Percentiles rank a stretch among this genome's conserved stretches.
These are phyloP conservation scores for Trichoderma sp. DNA, from an alignment of 2,329 filamentous ascomycete species.

Conservation along the genomic window DNA sequence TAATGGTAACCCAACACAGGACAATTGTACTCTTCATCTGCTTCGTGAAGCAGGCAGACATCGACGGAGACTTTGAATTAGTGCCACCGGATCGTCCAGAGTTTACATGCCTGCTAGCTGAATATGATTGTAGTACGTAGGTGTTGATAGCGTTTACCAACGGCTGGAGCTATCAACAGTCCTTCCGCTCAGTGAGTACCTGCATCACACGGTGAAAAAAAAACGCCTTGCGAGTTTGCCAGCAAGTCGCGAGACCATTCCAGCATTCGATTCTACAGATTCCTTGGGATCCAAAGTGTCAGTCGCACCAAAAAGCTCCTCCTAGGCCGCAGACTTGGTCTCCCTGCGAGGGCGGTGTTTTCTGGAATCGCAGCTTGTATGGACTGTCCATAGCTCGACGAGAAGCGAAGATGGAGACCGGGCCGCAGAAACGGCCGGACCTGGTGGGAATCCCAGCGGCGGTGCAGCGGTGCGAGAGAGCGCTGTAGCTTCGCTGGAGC, in stretches of 20 bases:
- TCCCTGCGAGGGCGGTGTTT: conserved; percentile 14
- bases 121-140: not conserved
- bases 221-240: conserved; percentile 14
- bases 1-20: not conserved
- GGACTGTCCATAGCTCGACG: not conserved
- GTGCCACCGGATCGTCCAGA: not conserved
- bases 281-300: not conserved
- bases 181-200: not conserved
- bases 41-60: not conserved
- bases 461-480: conserved; percentile 3
- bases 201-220: not conserved
- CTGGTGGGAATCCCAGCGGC: conserved; percentile 7
- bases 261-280: not conserved
- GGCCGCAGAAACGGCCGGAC: conserved; percentile 22
- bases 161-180: not conserved
- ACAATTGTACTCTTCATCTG: not conserved
- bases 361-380: not conserved
- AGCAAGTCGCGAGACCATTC: not conserved
- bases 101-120: not conserved
- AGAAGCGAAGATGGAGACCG: conserved; percentile 2
- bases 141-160: not conserved
- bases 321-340: conserved; percentile 16
- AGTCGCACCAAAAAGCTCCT: not conserved
- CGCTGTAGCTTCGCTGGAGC: conserved; percentile 1
- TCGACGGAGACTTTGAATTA: not conserved